phyloP scores from a whole-genome alignment of 108 stramenopile species.

The Aurantiochytrium sp. region DNA sequence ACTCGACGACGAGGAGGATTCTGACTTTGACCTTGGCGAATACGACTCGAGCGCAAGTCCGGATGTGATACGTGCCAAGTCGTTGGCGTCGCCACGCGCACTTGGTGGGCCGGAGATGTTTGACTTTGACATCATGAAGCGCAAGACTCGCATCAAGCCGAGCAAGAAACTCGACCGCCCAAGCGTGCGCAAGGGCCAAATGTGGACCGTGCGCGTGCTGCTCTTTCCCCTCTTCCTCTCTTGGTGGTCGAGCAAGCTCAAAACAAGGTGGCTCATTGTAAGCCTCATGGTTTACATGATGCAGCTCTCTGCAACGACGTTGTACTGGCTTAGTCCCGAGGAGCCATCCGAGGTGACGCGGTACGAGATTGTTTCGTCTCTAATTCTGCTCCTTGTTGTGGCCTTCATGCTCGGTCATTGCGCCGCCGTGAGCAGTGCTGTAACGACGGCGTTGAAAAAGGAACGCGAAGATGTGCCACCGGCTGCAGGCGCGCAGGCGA shows the following conservation, averaged over 20 bases:
- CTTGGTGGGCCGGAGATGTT: neutral
- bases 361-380: neutral
- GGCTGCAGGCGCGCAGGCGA: too few species aligned
- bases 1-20: conserved; percentile 8
- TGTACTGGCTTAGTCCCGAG: neutral
- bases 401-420: neutral
- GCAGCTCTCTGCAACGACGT: neutral
- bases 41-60: neutral
- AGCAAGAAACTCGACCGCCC: conserved; percentile 4
- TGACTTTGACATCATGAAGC: neutral
- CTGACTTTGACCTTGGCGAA: neutral
- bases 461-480: neutral
- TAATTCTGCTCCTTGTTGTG: neutral
- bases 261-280: neutral
- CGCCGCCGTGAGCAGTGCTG: neutral
- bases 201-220: neutral
- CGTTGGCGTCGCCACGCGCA: neutral
- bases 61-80: neutral
- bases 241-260: neutral
- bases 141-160: neutral
- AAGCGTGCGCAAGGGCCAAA: neutral
- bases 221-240: neutral
- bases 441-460: neutral
- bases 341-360: neutral
- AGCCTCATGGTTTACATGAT: neutral